Evolutionary conservation across 371 early-diverging fungal species (phyloP).

Genomic region (Rhizomucor pusillus): DNA sequence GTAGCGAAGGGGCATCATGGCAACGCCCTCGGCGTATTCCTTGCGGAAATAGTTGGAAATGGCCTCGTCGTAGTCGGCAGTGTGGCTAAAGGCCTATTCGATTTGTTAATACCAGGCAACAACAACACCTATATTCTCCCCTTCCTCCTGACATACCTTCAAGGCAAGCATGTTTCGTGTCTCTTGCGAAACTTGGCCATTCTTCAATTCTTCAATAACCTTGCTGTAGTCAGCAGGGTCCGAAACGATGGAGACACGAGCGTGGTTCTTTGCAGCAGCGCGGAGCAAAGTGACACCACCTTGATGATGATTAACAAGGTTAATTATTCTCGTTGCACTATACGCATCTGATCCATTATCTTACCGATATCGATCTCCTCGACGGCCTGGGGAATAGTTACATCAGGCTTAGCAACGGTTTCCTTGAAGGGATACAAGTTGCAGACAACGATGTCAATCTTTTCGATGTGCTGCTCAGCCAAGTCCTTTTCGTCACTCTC

Average conservation of each 20-base stretch:
- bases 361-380: constrained; percentile 97
- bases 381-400: constrained; percentile 92
- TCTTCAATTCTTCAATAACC: constrained; percentile 73
- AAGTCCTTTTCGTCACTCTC: constrained; percentile 87
- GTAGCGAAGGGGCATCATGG: constrained; percentile 89
- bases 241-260: constrained; percentile 87
- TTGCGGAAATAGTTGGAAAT: constrained; percentile 94
- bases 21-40: constrained; percentile 70
- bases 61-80: constrained; percentile 93
- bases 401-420: constrained; percentile 84
- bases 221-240: constrained; percentile 90
- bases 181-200: constrained; percentile 43
- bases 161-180: constrained; percentile 67
- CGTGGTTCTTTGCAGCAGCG: constrained; percentile 98
- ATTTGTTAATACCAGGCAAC: not conserved
- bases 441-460: constrained; percentile 95
- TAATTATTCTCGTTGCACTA: no score
- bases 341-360: no score
- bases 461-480: constrained; percentile 80
- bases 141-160: constrained; percentile 37
- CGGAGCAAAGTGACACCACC: constrained; percentile 96
- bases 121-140: not conserved
- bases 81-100: constrained; percentile 85
- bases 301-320: constrained; percentile 17
- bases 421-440: constrained; percentile 98